A percentile compares a stretch with the other conserved stretches of the same genome.
phyloP scores from a whole-genome alignment of 371 early-diverging fungal species.

The Cokeromyces recurvatus region DNA sequence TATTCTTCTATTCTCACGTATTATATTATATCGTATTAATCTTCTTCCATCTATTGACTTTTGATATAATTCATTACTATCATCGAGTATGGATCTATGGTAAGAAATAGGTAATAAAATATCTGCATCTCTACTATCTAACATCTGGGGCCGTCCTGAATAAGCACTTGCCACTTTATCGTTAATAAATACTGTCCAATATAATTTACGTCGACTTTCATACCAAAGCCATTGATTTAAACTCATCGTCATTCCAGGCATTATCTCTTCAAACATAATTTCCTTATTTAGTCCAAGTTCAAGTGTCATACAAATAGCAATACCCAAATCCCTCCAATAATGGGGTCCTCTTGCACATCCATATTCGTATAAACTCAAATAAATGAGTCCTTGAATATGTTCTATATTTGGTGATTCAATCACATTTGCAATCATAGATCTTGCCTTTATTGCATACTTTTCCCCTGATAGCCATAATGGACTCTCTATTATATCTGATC shows the following conservation, averaged over 20 bases:
- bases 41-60: neutral
- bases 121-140: slow-evolving; percentile 55
- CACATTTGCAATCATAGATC: slow-evolving; percentile 6
- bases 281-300: slow-evolving; percentile 54
- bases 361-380: slow-evolving; percentile 39
- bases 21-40: neutral
- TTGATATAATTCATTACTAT: slow-evolving; percentile 5
- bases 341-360: slow-evolving; percentile 44
- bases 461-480: slow-evolving; percentile 20
- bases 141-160: slow-evolving; percentile 49
- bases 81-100: neutral
- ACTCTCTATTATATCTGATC: slow-evolving; percentile 3
- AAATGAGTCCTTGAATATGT: slow-evolving; percentile 38
- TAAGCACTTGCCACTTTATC: slow-evolving; percentile 42
- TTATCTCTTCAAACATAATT: slow-evolving; percentile 21
- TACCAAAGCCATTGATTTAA: slow-evolving; percentile 36
- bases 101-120: slow-evolving; percentile 52
- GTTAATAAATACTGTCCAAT: slow-evolving; percentile 47
- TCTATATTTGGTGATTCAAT: slow-evolving; percentile 37
- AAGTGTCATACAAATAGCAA: slow-evolving; percentile 55
- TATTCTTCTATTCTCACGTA: neutral
- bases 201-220: slow-evolving; percentile 46
- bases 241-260: too few species aligned
- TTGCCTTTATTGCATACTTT: slow-evolving; percentile 16
- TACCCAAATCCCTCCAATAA: slow-evolving; percentile 60